Base-by-base conservation (phyloP, 2,329 filamentous ascomycete species). In the Eutypa lata region DNA sequence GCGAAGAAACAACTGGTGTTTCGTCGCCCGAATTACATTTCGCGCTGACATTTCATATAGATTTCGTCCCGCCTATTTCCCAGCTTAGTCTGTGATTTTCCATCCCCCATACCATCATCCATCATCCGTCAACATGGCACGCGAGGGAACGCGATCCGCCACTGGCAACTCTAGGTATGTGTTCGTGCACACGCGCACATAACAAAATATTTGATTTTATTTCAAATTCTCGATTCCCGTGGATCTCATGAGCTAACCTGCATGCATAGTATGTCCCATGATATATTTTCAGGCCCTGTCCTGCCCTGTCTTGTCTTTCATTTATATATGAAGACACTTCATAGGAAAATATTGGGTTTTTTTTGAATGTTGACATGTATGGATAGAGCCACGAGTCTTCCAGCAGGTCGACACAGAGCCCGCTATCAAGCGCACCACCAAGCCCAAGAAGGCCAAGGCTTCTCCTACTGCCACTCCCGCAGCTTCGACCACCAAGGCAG, bases 111-210 rank as follows among this genome's bases (percentile, higher is more conserved):
- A 47, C 10, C 24, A 49, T 16, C n/a, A 18, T 38, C 13, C 5
- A 35, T 35, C 13, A 6, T 7, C 53, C 53, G 24, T 43, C 56
- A 59, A 60, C 54, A 79, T 79, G 76, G 68, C 73, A 60, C 76
- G 76, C 64, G 76, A 78, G 71, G 76, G 76, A 59, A 79, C 76
- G 50, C 76, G 76, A 66, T 80, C 78, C 48, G 68, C 70, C 61
- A 80, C 77, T 35, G 77, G 77, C 73, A 75, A 77, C 70, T 75
- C 76, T 57, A 76, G 42, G 42, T 45, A 45, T 6, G 42, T 22
- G 22, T 4, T 21, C n/a, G n/a, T 7, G 40, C 14, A 16, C 40
- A 19, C 14, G 22, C 40, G 19, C 19, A 11, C 13, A n/a, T 19
- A 13, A n/a, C n/a, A n/a, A n/a, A n/a, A n/a, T n/a, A n/a, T n/a